phyloP scores from a whole-genome alignment of 2,329 filamentous ascomycete genomes.

The Alternaria arborescens region DNA sequence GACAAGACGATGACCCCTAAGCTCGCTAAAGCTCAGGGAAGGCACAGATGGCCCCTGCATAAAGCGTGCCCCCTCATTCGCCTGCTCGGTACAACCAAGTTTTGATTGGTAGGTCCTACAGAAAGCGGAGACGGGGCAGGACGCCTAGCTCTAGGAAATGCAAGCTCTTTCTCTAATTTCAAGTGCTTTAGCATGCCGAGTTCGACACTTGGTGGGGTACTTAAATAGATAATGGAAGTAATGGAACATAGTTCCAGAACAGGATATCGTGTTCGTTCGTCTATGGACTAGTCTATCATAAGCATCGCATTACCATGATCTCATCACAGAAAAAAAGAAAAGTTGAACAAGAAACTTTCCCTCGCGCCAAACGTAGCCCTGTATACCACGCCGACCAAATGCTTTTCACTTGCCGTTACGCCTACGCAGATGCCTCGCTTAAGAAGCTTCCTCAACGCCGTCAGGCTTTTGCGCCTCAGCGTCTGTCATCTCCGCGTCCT shows the following conservation, averaged over 20 bases:
- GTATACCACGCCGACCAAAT: conserved; percentile 27
- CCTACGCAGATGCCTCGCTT: conserved; percentile 12
- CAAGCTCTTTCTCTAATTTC: neutral
- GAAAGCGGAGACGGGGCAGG: neutral
- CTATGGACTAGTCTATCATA: conserved; percentile 41
- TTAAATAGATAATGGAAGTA: neutral
- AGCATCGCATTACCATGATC: conserved; percentile 39
- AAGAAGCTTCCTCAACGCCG: conserved; percentile 49
- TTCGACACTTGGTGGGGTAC: neutral
- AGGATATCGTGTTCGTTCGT: conserved; percentile 29
- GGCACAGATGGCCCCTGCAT: neutral
- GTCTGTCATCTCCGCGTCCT: conserved; percentile 68
- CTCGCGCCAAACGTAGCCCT: conserved; percentile 16
- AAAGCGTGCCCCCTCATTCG: neutral
- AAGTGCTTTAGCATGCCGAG: neutral
- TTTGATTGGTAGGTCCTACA: neutral
- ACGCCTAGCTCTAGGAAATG: neutral
- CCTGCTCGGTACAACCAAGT: neutral
- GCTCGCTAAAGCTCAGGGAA: neutral
- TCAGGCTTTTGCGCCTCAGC: conserved; percentile 56
- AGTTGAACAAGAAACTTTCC: conserved; percentile 14
- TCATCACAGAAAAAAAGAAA: conserved; percentile 19
- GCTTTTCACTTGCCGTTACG: conserved; percentile 28
- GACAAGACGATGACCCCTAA: neutral
- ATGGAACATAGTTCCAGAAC: neutral